Evolutionary conservation across 1,139 yeast species (phyloP), one percentile per base, ranked within the genome.

Genomic region (Hansenula sp.): DNA sequence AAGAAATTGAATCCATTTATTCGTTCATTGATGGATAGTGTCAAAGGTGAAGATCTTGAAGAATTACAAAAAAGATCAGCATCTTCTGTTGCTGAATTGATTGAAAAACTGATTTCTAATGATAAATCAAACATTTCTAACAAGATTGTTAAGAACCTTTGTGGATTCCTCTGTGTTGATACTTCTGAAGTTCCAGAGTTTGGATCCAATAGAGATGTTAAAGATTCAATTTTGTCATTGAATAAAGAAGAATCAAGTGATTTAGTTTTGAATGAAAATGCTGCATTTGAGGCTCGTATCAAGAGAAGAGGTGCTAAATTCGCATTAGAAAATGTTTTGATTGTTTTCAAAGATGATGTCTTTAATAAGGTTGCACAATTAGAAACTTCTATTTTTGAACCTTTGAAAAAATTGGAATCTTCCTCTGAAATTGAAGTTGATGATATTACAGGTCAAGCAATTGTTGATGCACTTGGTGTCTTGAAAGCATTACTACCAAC

Each of bases 161-260:
- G 97, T 64, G 96, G 95, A 1, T 92, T 92, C 58, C 61, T 92
- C 37, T 92, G 98, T 66, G 97, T 90, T 32, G 98, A 92, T 60
- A 88, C 96, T 0, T 77, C 94, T 6, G 97, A 90, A 60, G 97
- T 92, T 28, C 98, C 98, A 3, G 97, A 89, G 56, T 92, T 87
- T 57, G 73, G 73, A 26, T 83, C 86, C 37, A 85, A 87, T 56
- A 74, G 76, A 36, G 65, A 66, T 12, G 71, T 73, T 43, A 72
- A 66, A 26, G 80, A 77, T 40, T 69, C 68, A 17, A 82, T 92
- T 29, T 65, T 90, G 41, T 87, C 96, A 1, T 70, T 90, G 52
- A 72, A 79, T 42, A 86, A 87, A 53, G 97, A 89, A 55, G 95
- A 87, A 50, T 79, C 82, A 6, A 74, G 73, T 42, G 71, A 81